Conservation (phyloP, 345 rosid species). For the Eucalyptus viminalis region DNA sequence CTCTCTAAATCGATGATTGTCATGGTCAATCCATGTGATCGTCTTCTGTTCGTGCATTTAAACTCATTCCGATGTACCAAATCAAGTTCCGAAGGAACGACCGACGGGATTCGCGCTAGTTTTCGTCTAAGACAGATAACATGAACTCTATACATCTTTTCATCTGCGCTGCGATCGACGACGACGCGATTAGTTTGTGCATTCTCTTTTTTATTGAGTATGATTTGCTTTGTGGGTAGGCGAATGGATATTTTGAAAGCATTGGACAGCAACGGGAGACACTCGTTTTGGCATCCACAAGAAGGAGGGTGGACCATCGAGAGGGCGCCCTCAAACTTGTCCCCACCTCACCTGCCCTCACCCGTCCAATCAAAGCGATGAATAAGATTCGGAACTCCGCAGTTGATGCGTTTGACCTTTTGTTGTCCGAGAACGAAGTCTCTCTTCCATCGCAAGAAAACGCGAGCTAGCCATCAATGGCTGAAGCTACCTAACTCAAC, state of each 20-base stretch:
- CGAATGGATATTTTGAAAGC: neutral
- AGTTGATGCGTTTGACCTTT: neutral
- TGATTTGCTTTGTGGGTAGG: neutral
- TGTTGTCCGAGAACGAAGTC: neutral
- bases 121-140: accelerated
- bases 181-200: neutral
- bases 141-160: neutral
- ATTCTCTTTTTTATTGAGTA: neutral
- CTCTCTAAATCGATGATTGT: neutral
- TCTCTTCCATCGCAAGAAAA: neutral
- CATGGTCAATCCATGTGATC: too few relatives aligned
- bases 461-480: neutral
- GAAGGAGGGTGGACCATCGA: neutral
- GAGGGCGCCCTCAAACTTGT: neutral
- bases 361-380: neutral
- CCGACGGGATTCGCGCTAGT: neutral
- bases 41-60: neutral
- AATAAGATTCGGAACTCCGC: neutral
- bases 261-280: neutral
- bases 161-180: accelerated
- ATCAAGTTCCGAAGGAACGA: neutral
- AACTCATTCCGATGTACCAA: neutral
- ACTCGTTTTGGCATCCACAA: neutral
- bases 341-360: neutral
- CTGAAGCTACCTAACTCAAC: neutral